Percentiles rank a stretch among this genome's conserved stretches.
phyloP scores from a whole-genome alignment of 176 grass and related monocot genomes.

The Paspalum notatum region DNA sequence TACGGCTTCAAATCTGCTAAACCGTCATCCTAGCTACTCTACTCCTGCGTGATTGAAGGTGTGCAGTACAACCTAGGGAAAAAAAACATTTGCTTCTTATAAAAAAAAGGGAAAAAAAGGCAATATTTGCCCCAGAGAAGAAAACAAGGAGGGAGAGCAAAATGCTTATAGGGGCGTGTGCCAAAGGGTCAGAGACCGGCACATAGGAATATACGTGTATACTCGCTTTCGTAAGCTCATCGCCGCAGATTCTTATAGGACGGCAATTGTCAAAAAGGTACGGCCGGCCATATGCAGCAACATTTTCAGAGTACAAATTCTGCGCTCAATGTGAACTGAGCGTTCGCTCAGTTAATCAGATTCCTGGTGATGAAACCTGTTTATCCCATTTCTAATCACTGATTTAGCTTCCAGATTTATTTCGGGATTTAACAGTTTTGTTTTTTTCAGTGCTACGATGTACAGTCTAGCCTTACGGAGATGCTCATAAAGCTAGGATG shows the following conservation, averaged over 20 bases:
- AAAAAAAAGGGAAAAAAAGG: background rate
- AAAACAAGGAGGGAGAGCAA: background rate
- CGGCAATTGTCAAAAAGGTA: background rate
- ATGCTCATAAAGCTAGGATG: no score
- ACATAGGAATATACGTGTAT: background rate
- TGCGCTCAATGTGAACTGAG: no score
- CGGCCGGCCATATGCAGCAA: background rate
- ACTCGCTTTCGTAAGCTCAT: conserved; percentile 10
- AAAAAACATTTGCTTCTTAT: background rate
- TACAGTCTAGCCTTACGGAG: no score
- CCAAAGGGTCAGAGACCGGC: conserved; percentile 38
- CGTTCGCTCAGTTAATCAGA: no score
- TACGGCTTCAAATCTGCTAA: no score
- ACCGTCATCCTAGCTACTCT: background rate
- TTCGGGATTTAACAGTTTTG: no score
- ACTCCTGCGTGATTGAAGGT: no score
- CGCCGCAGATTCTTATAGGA: background rate
- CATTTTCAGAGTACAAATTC: conserved; percentile 1
- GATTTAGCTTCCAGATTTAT: no score
- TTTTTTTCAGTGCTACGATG: no score
- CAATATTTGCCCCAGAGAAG: background rate
- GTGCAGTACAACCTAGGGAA: background rate
- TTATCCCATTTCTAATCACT: no score
- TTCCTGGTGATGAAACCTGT: no score
- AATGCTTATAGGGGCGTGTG: background rate